Evolutionary conservation across 2,329 filamentous ascomycete species (phyloP), one percentile per base, ranked within the genome.

Genomic region (Nemania sp.): DNA sequence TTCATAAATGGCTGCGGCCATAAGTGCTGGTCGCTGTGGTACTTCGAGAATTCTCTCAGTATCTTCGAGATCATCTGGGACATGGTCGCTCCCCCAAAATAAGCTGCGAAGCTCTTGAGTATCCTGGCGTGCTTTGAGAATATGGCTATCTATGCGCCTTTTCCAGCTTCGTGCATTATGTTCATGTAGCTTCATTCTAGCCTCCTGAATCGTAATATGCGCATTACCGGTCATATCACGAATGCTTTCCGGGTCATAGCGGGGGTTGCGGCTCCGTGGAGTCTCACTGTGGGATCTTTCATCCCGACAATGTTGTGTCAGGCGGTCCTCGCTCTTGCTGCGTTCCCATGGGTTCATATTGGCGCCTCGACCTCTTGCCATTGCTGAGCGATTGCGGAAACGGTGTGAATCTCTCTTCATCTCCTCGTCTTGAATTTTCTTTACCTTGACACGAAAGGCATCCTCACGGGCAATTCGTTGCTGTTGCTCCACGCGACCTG

Each of bases 141-240:
- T 89, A 27, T 91, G 89, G 59, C 89, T 87, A 75, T 97, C 93
- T 69, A 99, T 98, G 18, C 95, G 90, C 76, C 88, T 90, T 79
- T 93, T 97, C 96, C 96, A 99, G 64, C 93, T 94, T 74, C 93
- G 90, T 1, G 95, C 88, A 79, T 98, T 97, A 76, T 97, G 89
- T 62, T 89, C 84, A 74, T 96, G 87, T 13, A 99, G 84, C 73
- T 88, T 91, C 59, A 90, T 85, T 75, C 90, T 88, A 5, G 96
- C 96, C 72, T 96, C 91, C 13, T 91, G 87, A 47, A 93, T 88
- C 0, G 92, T 88, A 10, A 97, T 86, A 66, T 91, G 91, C 18
- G 92, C 88, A 29, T 85, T 87, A 7, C 90, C 90, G 65, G 90
- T 93, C 74, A 98, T 86, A 51, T 88, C 89, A 7, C 82, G 74